Conservation (phyloP, 2,329 filamentous ascomycete species). For the Plectosphaerella cucumerina region DNA sequence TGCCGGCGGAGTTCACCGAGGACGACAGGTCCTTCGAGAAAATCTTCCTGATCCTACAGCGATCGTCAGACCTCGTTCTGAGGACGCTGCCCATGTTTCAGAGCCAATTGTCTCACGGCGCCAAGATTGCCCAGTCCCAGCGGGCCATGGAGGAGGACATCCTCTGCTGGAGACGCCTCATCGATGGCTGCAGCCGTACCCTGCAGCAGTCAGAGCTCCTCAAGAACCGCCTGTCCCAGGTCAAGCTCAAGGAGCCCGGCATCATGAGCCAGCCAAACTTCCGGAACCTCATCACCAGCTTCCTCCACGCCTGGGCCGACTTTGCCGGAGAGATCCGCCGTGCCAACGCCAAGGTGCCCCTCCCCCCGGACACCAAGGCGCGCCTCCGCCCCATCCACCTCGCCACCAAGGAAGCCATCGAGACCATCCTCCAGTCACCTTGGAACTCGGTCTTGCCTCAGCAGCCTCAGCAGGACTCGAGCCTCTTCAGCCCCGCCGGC, state of each 20-base stretch:
- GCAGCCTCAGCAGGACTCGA: constrained; percentile 14
- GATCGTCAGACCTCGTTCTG: constrained; percentile 69
- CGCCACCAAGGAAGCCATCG: constrained; percentile 74
- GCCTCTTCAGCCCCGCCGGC: constrained; percentile 13
- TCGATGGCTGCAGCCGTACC: constrained; percentile 66
- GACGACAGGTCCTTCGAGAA: constrained; percentile 79
- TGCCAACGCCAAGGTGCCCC: constrained; percentile 43
- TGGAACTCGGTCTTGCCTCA: constrained; percentile 45
- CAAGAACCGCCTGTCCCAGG: constrained; percentile 66
- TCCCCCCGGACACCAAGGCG: constrained; percentile 64
- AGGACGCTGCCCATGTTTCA: constrained; percentile 67
- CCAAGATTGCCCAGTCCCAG: constrained; percentile 59
- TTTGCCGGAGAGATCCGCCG: constrained; percentile 58
- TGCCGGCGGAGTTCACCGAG: constrained; percentile 58
- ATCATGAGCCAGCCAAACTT: constrained; percentile 60
- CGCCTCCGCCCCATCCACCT: constrained; percentile 78
- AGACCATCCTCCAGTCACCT: constrained; percentile 60
- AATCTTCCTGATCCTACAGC: constrained; percentile 73
- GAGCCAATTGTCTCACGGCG: constrained; percentile 59
- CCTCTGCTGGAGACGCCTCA: constrained; percentile 65
- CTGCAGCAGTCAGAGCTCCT: constrained; percentile 71
- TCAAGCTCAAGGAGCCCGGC: constrained; percentile 81
- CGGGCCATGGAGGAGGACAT: constrained; percentile 56
- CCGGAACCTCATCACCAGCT: constrained; percentile 70
- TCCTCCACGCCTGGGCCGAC: constrained; percentile 66